Base-by-base conservation (phyloP, 1,139 yeast species). In the Spencermartinsiella ligniputridi region DNA sequence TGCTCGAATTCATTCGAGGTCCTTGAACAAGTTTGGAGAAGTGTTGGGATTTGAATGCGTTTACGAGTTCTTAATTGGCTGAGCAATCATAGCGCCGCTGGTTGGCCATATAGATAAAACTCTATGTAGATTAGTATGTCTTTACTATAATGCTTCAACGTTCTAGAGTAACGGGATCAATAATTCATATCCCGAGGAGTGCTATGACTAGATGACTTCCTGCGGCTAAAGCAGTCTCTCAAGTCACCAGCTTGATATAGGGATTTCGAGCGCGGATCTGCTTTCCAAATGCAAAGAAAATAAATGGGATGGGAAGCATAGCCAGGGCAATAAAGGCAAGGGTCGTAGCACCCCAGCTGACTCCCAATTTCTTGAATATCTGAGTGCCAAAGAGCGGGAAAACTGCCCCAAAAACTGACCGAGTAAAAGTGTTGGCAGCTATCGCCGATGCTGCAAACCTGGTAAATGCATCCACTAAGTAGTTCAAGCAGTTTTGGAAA, bases 341-440 rank as follows among this genome's bases (percentile, higher is more conserved):
- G 2, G 81, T 49, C 25, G 75, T 69, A 2, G 78, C 67, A 3
- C 87, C 90, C 88, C 89, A 82, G 42, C 69, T 69, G 2, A 74
- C 71, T 0, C 85, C 89, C 50, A 80, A 67, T 1, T 62, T 65
- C 40, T 64, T 58, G 60, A 74, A 81, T 70, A 84, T 68, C 46
- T 76, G 76, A 19, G 76, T 69, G 2, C 83, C 79, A 62, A 86
- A 86, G 34, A 87, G 66, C 1, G 95, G 95, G 66, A 88, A 85
- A 1, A 83, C 78, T 5, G 86, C 84, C 3, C 89, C 88, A 68
- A 83, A 68, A 2, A 76, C 56, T 45, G 85, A 81, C 58, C 96
- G 73, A 45, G 81, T 67, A 50, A 86, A 74, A 27, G 86, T 79
- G 60, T 82, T 85, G 9, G 90, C 89, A 3, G 94, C 95, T 62